These are phyloP conservation scores for Ceratocystis cacaofunesta DNA, from an alignment of 2,329 filamentous ascomycete genomes.

Conservation along the genomic window DNA sequence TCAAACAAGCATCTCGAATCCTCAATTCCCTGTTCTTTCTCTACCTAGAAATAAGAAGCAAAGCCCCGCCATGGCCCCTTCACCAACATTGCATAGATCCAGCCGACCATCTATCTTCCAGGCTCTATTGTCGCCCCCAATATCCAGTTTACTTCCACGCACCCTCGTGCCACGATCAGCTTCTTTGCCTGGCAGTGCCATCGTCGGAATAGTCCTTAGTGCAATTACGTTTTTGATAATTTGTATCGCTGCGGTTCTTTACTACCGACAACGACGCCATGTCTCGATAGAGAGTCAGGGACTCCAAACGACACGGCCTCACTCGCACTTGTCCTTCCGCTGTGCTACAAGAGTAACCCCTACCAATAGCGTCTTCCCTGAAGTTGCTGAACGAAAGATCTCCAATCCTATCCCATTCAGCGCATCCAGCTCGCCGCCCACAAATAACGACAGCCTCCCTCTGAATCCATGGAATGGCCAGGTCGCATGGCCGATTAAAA, in stretches of 20 bases:
- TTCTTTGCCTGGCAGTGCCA: conserved; percentile 2
- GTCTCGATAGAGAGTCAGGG: conserved; percentile 26
- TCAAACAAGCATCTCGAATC: conserved; percentile 1
- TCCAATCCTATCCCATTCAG: conserved; percentile 2
- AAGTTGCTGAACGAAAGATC: background rate
- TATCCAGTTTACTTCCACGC: background rate
- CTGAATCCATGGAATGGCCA: conserved; percentile 2
- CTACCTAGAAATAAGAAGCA: no score
- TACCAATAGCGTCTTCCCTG: conserved; percentile 25
- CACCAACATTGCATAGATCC: background rate
- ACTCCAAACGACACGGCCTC: conserved; percentile 23
- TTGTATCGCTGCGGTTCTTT: conserved; percentile 25
- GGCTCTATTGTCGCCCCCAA: background rate
- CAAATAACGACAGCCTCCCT: background rate
- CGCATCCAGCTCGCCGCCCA: background rate
- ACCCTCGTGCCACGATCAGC: background rate
- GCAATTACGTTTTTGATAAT: conserved; percentile 28
- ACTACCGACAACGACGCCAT: conserved; percentile 33
- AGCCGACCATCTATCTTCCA: background rate
- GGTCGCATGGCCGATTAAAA: background rate
- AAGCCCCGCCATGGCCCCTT: background rate
- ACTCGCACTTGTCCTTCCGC: conserved; percentile 36
- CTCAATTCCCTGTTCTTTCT: no score
- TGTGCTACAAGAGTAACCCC: conserved; percentile 34
- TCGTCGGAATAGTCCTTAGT: conserved; percentile 24